Evolutionary conservation across 306 rosid species (phyloP).

Genomic region (Vachellia pachyceras): DNA sequence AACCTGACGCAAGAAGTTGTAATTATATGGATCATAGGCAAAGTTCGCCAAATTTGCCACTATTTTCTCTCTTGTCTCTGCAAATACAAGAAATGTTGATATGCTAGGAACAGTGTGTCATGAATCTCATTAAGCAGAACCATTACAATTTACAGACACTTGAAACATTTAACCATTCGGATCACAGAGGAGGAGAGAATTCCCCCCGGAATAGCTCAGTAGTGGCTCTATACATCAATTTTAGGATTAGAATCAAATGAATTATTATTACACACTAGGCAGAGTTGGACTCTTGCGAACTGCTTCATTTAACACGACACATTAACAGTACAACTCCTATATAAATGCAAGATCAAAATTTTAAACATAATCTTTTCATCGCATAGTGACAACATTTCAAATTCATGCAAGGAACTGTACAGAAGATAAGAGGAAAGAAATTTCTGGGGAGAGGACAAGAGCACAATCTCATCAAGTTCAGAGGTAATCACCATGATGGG

Average conservation of each 20-base stretch:
- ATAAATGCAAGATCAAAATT: neutral
- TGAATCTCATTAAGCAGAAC: neutral
- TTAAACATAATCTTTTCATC: neutral
- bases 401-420: neutral
- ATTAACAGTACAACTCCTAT: neutral
- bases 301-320: neutral
- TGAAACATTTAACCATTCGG: neutral
- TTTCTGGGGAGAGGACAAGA: neutral
- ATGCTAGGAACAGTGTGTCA: neutral
- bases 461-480: neutral
- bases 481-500: neutral
- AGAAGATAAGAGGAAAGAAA: neutral
- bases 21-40: conserved; percentile 94
- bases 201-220: neutral
- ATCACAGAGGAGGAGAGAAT: neutral
- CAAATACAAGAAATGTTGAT: conserved; percentile 26
- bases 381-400: neutral
- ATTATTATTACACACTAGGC: neutral
- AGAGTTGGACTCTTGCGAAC: neutral
- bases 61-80: conserved; percentile 77
- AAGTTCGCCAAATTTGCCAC: conserved; percentile 88
- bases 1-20: conserved; percentile 78
- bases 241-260: neutral
- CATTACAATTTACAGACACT: neutral
- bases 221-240: neutral